Base-by-base conservation (phyloP, 768 basidiomycete species). In the Mycena indigotica region DNA sequence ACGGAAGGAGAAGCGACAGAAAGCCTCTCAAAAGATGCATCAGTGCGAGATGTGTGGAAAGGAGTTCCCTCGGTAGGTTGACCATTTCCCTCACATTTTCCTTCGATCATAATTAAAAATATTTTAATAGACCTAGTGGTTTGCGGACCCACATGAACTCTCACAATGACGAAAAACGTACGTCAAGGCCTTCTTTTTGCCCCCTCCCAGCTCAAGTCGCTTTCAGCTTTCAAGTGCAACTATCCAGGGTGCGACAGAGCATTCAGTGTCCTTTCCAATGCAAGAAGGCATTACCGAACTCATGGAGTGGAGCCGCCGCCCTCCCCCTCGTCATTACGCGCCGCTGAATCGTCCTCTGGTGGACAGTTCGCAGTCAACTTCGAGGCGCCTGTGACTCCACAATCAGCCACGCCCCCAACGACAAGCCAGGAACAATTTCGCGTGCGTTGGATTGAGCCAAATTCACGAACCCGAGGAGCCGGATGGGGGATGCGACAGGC, bases 181-280 rank as follows among this genome's bases (percentile, higher is more conserved):
- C 67, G 71, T 74, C 28, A 86, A 87, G 66, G 80, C 77, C 3
- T 93, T 92, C 65, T 84, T 87, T 19, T 89, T 92, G 17, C 84
- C 88, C 13, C 92, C 8, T 44, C 21, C 8, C 41, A 8, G 13
- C 13, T 44, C 41, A 44, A 19, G 23, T 35, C 24, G 19, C n/a
- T 17, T 23, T 17, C 28, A 41, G 35, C 51, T 12, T 48, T 26
- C 25, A 24, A 6, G n/a, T 87, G 85, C 68, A 77, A 74, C 1
- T 78, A 81, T 32, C 70, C 77, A 21, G 74, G 74, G 21, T 87
- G 85, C 65, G 69, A 70, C 28, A 83, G 84, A 60, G 72, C 75
- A 2, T 87, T 87, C 65, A 84, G 83, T 15, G 85, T 87, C 21
- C 78, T 84, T 23, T 86, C 46, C 24, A 48, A 48, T 26, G 46